Conservation (phyloP, 495 filamentous ascomycete species). For the Penicillium salamii region DNA sequence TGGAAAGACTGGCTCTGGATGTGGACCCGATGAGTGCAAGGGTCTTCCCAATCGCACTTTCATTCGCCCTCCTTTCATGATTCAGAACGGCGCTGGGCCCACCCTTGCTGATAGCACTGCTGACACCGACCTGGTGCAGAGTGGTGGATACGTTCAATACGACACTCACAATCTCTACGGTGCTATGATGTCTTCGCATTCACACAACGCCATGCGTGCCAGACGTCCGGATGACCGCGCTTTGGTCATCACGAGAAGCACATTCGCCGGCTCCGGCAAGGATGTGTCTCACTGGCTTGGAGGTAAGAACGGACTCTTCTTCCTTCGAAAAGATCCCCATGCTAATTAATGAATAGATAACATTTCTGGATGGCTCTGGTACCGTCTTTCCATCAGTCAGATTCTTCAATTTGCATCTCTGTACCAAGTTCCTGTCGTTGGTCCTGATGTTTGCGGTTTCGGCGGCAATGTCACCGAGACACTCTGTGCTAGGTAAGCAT, state of each 20-base stretch:
- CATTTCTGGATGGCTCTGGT: constrained; percentile 45
- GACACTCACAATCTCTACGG: constrained; percentile 24
- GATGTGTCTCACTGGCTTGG: constrained; percentile 72
- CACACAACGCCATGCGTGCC: constrained; percentile 12
- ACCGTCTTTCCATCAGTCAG: constrained; percentile 70
- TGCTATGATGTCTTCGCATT: constrained; percentile 9
- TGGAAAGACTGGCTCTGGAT: constrained; percentile 8
- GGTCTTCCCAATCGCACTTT: constrained; percentile 14
- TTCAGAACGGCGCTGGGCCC: constrained; percentile 16
- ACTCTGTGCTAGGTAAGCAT: constrained; percentile 49
- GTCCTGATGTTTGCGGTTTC: constrained; percentile 73
- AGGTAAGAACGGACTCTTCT: constrained; percentile 40
- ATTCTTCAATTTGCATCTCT: constrained; percentile 63
- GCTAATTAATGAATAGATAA: constrained; percentile 9
- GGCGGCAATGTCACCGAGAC: constrained; percentile 59
- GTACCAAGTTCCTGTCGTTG: constrained; percentile 81
- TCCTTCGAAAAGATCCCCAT: not conserved
- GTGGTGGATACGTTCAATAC: constrained; percentile 17
- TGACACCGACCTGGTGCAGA: constrained; percentile 12
- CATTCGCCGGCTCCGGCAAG: constrained; percentile 66
- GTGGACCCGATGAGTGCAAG: constrained; percentile 9
- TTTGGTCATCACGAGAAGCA: constrained; percentile 75
- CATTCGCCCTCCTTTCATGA: constrained; percentile 16
- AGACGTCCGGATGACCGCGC: constrained; percentile 45
- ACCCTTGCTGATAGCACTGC: constrained; percentile 10